Evolutionary conservation across 2,329 filamentous ascomycete genomes (phyloP).

Genomic region (Lachnellula willkommii): DNA sequence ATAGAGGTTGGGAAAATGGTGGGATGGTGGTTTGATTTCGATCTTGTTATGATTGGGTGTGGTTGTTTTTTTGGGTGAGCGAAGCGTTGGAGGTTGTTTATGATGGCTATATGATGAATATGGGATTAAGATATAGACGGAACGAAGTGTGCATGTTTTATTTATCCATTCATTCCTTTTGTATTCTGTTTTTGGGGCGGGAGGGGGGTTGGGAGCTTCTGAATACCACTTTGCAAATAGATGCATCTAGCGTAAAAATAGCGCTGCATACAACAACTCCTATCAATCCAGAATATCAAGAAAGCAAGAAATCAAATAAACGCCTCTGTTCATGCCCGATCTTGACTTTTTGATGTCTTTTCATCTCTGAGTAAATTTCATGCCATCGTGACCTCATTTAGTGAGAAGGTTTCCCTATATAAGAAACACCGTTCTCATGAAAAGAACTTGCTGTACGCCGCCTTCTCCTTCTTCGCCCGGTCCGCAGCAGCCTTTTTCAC

Average conservation of each 20-base stretch:
- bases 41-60: no score
- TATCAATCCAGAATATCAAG: background rate
- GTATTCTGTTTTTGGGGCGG: background rate
- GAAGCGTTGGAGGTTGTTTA: no score
- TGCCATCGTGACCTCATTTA: background rate
- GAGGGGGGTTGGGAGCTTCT: background rate
- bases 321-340: no score
- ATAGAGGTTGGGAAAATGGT: no score
- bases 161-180: background rate
- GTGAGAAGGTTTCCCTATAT: background rate
- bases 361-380: background rate
- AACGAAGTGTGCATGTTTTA: background rate
- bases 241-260: background rate
- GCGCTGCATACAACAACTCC: background rate
- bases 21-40: no score
- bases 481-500: constrained; percentile 73
- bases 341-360: background rate
- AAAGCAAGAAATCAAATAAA: background rate
- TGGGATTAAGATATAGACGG: background rate
- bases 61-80: no score
- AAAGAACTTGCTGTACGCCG: constrained; percentile 90
- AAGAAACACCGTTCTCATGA: constrained; percentile 11
- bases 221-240: background rate
- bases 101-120: no score
- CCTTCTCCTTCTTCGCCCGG: constrained; percentile 81